Evolutionary conservation across 306 rosid species (phyloP), one percentile per base, ranked within the genome.

Genomic region (Rosa persica): DNA sequence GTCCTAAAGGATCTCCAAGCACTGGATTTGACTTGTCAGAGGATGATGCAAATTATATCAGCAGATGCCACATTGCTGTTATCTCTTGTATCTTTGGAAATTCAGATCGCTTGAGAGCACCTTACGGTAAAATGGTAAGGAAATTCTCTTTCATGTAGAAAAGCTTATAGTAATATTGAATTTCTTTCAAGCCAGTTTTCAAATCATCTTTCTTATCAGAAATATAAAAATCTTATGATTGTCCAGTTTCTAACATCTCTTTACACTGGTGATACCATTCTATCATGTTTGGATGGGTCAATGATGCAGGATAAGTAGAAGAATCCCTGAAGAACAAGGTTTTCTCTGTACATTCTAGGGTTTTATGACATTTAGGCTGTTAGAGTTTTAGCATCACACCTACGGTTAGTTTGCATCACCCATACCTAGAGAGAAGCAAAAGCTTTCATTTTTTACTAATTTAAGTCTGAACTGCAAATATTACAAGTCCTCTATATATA

Each of bases 31-130:
- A 95, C 83, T 83, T 95, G 89, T 66, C 96, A 68, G 98, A 95
- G 89, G 95, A 89, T 81, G 98, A 95, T 79, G 86, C 70, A 82
- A 95, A 83, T 85, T 92, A 92, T 85, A 81, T 90, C 80, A 92
- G 92, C 83, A 95, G 87, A 83, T 95, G 98, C 87, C 98, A 95
- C 82, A 91, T 95, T 81, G 98, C 98, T 73, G 98, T 95, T 79
- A 74, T 85, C 78, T 95, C 98, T 13, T 92, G 97, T 79, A 95
- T 95, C 81, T 95, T 95, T 86, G 98, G 98, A 81, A 95, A 95
- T 86, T 95, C 98, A 30, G 98, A 95, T 81, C 97, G 83, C 81
- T 79, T 95, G 91, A 90, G 98, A 89, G 70, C 71, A 66, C 98
- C 98, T 23, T 79, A 89, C 75, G 86, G 88, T 73, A 95, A 89